Conservation (phyloP, 2,329 filamentous ascomycete genomes). For the Incumbomyces lentus region DNA sequence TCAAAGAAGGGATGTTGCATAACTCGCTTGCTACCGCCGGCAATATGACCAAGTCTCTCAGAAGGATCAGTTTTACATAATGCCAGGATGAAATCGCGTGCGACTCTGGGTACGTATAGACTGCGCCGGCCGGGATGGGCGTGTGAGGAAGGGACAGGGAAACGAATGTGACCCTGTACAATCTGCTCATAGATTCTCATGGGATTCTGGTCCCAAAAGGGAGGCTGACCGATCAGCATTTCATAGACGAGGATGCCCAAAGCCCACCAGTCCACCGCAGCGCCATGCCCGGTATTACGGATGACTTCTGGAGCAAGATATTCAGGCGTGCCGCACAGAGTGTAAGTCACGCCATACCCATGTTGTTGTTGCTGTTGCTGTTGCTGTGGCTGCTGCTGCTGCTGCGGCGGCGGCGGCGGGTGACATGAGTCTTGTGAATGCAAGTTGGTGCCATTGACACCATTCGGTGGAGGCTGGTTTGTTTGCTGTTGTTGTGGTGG, state of each 20-base stretch:
- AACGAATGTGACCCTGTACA: conserved; percentile 52
- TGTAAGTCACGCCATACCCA: conserved; percentile 42
- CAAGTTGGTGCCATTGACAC: conserved; percentile 7
- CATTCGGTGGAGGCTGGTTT: conserved; percentile 27
- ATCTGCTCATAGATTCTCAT: conserved; percentile 62
- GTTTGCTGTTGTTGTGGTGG: conserved; percentile 3
- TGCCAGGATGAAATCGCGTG: conserved; percentile 50
- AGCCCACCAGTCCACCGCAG: conserved; percentile 60
- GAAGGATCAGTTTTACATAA: conserved; percentile 55
- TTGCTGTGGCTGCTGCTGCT: conserved; percentile 7
- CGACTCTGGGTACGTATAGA: conserved; percentile 29
- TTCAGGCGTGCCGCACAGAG: conserved; percentile 56
- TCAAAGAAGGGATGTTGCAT: conserved; percentile 54
- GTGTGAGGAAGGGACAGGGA: conserved; percentile 38
- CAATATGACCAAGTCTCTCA: conserved; percentile 53
- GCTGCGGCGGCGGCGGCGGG: too few species aligned
- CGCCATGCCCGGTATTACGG: conserved; percentile 53
- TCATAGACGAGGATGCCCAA: conserved; percentile 58
- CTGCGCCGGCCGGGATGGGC: conserved; percentile 12
- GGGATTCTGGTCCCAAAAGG: conserved; percentile 59
- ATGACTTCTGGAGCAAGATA: conserved; percentile 60
- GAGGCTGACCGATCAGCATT: conserved; percentile 56
- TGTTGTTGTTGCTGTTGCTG: conserved; percentile 12
- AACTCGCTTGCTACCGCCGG: conserved; percentile 48
- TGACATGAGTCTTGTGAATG: too few species aligned